Evolutionary conservation across 2,329 filamentous ascomycete genomes (phyloP), one percentile per base, ranked within the genome.

Genomic region (Diaporthe ampelina): DNA sequence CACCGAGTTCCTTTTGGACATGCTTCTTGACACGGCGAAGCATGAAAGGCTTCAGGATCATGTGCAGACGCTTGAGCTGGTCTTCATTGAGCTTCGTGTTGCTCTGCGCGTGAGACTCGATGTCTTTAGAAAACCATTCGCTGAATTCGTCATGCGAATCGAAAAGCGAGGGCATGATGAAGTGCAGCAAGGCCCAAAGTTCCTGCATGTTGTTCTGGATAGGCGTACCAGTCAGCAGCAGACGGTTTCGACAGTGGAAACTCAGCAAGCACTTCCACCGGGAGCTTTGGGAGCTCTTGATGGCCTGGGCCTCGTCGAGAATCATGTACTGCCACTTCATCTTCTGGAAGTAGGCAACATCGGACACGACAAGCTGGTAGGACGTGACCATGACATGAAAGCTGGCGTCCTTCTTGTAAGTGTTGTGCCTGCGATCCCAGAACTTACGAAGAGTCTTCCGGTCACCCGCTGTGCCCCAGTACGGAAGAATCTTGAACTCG

Each of bases 141-240:
- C 94, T 96, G 81, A 97, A 97, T 80, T 97, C 94, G 81, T 97
- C 94, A 84, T 97, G 94, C 0, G 94, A 96, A 83, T 97, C 97
- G 84, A 99, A 99, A 69, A 99, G 88, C 57, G 94, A 98, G n/a
- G 97, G 97, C 97, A 99, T 98, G 86, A 98, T 98, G 86, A 99
- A 99, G 88, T 99, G 97, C 26, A 99, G 89, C 78, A 99, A 85
- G 40, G 97, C 97, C 97, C 97, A 99, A 74, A 99, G 85, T 84
- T 99, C 96, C 84, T 98, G 97, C 97, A 99, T 99, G 88, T 98
- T 99, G 87, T 99, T 99, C 84, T 99, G 97, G 77, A 99, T 98
- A 3, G 97, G 97, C 0, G 97, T 99, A 85, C 97, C 97, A 0
- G 97, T 99, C 26, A 99, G 90, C 58, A 99, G 87, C 61, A 99